Evolutionary conservation across 1,284 basidiomycete species (phyloP).

Genomic region (Tilletia walkeri): DNA sequence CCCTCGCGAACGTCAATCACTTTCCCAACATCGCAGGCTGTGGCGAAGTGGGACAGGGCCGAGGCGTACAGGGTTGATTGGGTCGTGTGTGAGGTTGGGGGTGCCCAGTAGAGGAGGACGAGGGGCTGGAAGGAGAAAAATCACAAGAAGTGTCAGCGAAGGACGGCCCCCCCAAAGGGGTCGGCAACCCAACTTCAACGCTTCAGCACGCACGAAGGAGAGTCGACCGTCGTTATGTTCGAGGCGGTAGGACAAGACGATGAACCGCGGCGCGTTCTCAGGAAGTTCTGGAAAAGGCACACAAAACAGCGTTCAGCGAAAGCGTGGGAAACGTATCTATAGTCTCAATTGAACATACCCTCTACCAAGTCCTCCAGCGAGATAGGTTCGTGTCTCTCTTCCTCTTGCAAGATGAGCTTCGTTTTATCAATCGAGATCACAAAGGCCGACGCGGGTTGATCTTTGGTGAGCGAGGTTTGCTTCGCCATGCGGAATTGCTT

Average conservation of each 20-base stretch:
- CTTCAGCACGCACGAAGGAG: conserved; percentile 62
- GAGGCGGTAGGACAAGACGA: conserved; percentile 78
- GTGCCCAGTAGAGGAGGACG: conserved; percentile 47
- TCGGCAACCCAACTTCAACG: too few species aligned
- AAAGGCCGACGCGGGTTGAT: conserved; percentile 29
- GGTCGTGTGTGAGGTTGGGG: conserved; percentile 41
- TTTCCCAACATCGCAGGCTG: conserved; percentile 46
- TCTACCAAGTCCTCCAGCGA: conserved; percentile 45
- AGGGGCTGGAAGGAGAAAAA: conserved; percentile 28
- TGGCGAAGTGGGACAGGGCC: conserved; percentile 44
- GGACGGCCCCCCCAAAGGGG: too few species aligned
- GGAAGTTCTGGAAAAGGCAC: conserved; percentile 69
- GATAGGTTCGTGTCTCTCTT: conserved; percentile 39
- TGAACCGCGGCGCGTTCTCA: conserved; percentile 82
- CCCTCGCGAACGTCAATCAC: conserved; percentile 48
- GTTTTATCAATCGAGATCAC: conserved; percentile 50
- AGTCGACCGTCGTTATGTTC: conserved; percentile 77
- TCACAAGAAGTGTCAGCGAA: not conserved
- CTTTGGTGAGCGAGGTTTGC: conserved; percentile 20
- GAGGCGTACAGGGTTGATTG: conserved; percentile 54
- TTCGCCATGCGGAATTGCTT: conserved; percentile 42
- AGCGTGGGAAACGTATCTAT: not conserved
- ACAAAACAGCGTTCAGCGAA: not conserved
- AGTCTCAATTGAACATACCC: conserved; percentile 24
- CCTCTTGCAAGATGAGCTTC: conserved; percentile 39